These are phyloP conservation scores for Misopates orontium DNA, from an alignment of 257 asterid genomes.

Conservation along the genomic window DNA sequence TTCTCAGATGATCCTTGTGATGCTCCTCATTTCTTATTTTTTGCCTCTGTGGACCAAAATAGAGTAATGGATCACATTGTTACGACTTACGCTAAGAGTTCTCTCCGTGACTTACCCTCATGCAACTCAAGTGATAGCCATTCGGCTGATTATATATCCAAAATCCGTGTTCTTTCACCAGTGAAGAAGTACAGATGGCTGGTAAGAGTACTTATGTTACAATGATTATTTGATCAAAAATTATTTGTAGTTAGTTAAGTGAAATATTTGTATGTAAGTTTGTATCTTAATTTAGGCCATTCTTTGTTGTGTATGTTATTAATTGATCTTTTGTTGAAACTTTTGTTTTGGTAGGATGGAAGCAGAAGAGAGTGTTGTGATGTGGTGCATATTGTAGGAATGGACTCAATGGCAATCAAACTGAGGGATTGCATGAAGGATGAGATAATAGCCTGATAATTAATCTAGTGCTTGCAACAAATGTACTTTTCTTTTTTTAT, in stretches of 20 bases:
- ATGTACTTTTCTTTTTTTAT: background rate
- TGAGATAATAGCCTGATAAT: constrained; percentile 26
- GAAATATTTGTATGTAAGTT: too few species aligned
- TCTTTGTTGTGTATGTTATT: too few species aligned
- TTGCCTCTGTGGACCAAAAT: constrained; percentile 20
- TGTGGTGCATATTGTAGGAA: constrained; percentile 24
- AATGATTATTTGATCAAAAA: too few species aligned
- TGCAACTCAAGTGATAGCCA: constrained; percentile 16
- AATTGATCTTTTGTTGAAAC: too few species aligned
- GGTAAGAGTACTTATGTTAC: background rate
- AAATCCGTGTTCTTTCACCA: constrained; percentile 34
- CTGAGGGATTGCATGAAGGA: constrained; percentile 28
- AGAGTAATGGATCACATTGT: constrained; percentile 14
- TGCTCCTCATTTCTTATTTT: constrained; percentile 34
- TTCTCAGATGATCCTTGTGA: constrained; percentile 24
- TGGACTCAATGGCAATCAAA: constrained; percentile 32
- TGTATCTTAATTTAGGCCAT: too few species aligned
- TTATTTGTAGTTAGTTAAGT: too few species aligned
- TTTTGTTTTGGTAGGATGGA: constrained; percentile 20
- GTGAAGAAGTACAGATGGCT: constrained; percentile 24
- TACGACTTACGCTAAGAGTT: constrained; percentile 23
- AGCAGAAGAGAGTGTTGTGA: constrained; percentile 45
- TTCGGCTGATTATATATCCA: constrained; percentile 26
- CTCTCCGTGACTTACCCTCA: background rate
- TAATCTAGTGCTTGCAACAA: too few species aligned